These are phyloP conservation scores for Thalassiosira profunda DNA, from an alignment of 108 stramenopile genomes.

Conservation along the genomic window DNA sequence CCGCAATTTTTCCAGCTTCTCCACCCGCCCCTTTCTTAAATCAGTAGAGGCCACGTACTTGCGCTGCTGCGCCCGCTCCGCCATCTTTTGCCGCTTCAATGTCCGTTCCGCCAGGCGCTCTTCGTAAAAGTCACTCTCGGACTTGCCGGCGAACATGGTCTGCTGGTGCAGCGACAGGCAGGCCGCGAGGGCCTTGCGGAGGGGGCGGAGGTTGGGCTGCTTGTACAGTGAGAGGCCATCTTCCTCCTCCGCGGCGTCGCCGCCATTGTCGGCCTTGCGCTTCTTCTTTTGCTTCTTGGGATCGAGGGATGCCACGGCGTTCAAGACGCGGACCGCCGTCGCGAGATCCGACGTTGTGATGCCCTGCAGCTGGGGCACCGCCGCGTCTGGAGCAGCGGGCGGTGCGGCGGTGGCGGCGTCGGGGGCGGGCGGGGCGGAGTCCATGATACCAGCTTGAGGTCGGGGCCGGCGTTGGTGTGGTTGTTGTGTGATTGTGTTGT, in stretches of 20 bases:
- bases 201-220: slow-evolving; percentile 58
- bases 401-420: too few species aligned
- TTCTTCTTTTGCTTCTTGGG: slow-evolving; percentile 27
- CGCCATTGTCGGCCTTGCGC: slow-evolving; percentile 16
- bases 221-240: slow-evolving; percentile 51
- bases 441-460: too few species aligned
- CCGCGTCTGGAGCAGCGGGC: too few species aligned
- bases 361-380: slow-evolving; percentile 31
- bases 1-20: slow-evolving; percentile 59
- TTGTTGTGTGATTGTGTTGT: too few species aligned
- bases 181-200: slow-evolving; percentile 72
- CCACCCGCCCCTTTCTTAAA: slow-evolving; percentile 73
- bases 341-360: slow-evolving; percentile 55
- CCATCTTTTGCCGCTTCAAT: slow-evolving; percentile 76
- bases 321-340: slow-evolving; percentile 58
- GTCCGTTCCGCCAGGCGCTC: slow-evolving; percentile 44
- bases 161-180: slow-evolving; percentile 70
- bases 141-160: slow-evolving; percentile 68
- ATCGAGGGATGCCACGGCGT: slow-evolving; percentile 56
- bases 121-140: slow-evolving; percentile 55
- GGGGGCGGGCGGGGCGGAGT: too few species aligned
- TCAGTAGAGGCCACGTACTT: slow-evolving; percentile 77
- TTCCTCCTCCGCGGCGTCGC: slow-evolving; percentile 10
- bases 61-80: slow-evolving; percentile 60
- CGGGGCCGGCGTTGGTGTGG: too few species aligned